Percentiles rank a stretch among this genome's conserved stretches.
Evolutionary conservation across 2,329 filamentous ascomycete species (phyloP).

Genomic region (Penicillium sp.): DNA sequence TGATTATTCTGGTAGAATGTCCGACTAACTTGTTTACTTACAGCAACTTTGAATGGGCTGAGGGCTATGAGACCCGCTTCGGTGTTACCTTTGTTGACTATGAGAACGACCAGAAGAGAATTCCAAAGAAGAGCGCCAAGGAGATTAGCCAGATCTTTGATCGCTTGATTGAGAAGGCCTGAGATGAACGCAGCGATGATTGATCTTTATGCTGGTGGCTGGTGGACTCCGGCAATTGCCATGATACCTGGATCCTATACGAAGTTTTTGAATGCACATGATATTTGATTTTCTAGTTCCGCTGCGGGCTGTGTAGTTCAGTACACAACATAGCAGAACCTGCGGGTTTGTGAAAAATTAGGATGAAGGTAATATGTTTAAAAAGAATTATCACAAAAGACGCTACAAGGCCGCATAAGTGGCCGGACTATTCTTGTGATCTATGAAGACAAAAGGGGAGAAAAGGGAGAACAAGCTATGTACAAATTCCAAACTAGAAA

Average conservation of each 20-base stretch:
- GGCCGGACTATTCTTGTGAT: background rate
- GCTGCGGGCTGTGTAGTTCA: background rate
- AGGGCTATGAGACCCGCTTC: constrained; percentile 83
- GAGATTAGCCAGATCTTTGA: constrained; percentile 70
- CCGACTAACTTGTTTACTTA: constrained; percentile 10
- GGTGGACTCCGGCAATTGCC: background rate
- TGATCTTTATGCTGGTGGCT: background rate
- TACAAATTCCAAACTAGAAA: background rate
- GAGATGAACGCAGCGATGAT: constrained; percentile 6
- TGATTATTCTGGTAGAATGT: background rate
- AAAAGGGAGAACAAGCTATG: background rate
- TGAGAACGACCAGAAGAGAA: constrained; percentile 71
- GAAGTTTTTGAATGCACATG: background rate
- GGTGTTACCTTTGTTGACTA: constrained; percentile 85
- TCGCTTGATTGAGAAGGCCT: constrained; percentile 64
- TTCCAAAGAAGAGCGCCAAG: constrained; percentile 80
- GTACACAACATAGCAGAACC: background rate
- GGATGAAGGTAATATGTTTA: too few relatives aligned
- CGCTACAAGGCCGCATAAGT: too few relatives aligned
- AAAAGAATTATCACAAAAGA: too few relatives aligned
- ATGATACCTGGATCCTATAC: constrained; percentile 1
- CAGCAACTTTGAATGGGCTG: constrained; percentile 87
- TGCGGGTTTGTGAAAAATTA: background rate
- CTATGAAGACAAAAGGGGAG: background rate
- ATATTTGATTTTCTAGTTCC: background rate